Percentiles rank a stretch among this genome's conserved stretches.
These are phyloP conservation scores for Cylindrotheca closterium DNA, from an alignment of 108 stramenopile species.

Conservation along the genomic window DNA sequence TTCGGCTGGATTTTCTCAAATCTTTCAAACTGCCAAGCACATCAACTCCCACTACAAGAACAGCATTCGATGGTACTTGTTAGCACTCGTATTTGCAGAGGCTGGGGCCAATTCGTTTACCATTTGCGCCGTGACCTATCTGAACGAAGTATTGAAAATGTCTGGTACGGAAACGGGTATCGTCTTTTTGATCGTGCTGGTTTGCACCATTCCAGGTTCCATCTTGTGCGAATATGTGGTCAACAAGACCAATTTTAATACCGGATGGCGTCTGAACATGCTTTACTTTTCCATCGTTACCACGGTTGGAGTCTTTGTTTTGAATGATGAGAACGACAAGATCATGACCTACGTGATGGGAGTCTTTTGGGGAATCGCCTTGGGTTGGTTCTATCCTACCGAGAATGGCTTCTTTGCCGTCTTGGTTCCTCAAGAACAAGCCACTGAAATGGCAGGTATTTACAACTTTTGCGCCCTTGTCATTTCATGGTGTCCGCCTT, in stretches of 20 bases:
- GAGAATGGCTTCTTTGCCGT: constrained; percentile 39
- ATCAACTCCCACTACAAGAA: constrained; percentile 38
- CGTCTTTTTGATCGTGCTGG: constrained; percentile 52
- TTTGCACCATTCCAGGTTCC: constrained; percentile 39
- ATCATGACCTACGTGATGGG: constrained; percentile 12
- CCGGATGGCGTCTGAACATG: constrained; percentile 30
- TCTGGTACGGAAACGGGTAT: constrained; percentile 46
- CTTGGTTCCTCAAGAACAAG: constrained; percentile 46
- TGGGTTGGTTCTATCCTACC: constrained; percentile 62
- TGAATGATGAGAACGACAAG: not conserved
- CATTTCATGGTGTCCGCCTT: constrained; percentile 50
- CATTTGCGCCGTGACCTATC: constrained; percentile 43
- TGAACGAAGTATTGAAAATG: constrained; percentile 43
- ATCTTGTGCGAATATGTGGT: constrained; percentile 36
- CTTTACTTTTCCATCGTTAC: constrained; percentile 12
- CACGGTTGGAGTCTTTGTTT: not conserved
- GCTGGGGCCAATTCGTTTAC: constrained; percentile 35
- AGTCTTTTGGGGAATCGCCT: constrained; percentile 19
- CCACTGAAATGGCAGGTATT: constrained; percentile 56
- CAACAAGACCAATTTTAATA: constrained; percentile 11
- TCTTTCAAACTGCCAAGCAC: constrained; percentile 35
- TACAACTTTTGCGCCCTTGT: constrained; percentile 46
- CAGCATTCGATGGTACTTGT: constrained; percentile 40
- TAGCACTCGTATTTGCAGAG: constrained; percentile 50
- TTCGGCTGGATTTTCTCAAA: constrained; percentile 36